Conservation (phyloP, 176 grass and related monocot genomes). For the Musa itinerans region DNA sequence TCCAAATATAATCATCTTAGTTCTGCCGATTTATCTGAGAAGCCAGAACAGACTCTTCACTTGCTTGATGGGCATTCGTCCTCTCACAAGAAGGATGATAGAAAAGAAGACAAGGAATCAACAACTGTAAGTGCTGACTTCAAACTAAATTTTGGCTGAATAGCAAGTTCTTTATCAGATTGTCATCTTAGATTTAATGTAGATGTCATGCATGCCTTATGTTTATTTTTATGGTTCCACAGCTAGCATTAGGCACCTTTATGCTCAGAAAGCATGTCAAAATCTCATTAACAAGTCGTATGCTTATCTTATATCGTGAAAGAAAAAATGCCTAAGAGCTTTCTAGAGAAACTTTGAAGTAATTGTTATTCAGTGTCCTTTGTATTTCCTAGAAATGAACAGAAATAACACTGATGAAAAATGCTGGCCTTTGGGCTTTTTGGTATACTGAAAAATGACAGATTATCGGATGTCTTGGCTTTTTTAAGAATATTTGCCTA, state of each 20-base stretch:
- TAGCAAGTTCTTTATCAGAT: conserved; percentile 8
- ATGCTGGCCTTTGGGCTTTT: background rate
- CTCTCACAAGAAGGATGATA: conserved; percentile 82
- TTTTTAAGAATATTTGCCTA: background rate
- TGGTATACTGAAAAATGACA: background rate
- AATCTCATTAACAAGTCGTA: background rate
- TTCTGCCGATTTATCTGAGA: conserved; percentile 43
- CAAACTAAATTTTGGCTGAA: conserved; percentile 1
- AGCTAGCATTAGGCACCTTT: background rate
- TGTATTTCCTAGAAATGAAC: background rate
- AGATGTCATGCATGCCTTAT: background rate
- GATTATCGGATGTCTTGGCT: background rate
- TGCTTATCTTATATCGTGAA: background rate
- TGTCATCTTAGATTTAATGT: background rate
- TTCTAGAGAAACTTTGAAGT: background rate
- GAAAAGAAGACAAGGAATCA: conserved; percentile 44
- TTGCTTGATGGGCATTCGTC: conserved; percentile 76
- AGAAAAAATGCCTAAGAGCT: background rate
- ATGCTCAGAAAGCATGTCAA: background rate
- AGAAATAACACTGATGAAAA: background rate
- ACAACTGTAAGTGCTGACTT: conserved; percentile 37
- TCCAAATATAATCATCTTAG: conserved; percentile 54
- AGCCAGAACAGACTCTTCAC: conserved; percentile 45
- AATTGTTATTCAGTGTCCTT: background rate
- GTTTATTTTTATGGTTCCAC: background rate